Evolutionary conservation across 2,329 filamentous ascomycete genomes (phyloP).

Genomic region (Trichoderma sp.): DNA sequence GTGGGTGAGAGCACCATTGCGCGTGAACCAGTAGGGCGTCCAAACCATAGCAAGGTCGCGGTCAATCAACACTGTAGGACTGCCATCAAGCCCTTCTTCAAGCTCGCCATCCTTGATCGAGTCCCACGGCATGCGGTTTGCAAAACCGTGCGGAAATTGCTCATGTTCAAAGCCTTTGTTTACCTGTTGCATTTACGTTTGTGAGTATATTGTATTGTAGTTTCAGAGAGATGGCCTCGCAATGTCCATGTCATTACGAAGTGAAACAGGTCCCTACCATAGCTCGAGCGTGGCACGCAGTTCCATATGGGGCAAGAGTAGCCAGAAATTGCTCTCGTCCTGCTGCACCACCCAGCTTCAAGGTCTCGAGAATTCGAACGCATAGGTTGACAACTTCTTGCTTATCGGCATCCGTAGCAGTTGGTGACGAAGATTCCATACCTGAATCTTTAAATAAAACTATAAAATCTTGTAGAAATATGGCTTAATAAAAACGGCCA

Average conservation of each 20-base stretch:
- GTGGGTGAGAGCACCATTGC: not conserved
- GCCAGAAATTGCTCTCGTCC: not conserved
- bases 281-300: not conserved
- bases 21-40: not conserved
- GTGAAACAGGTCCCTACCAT: not conserved
- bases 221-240: not conserved
- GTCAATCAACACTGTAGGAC: not conserved
- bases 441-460: not conserved
- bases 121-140: not conserved
- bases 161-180: slow-evolving; percentile 3
- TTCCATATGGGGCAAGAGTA: not conserved
- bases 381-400: not conserved
- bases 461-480: not conserved
- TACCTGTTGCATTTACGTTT: not conserved
- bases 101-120: not conserved
- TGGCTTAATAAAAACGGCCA: not conserved
- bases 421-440: not conserved
- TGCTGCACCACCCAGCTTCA: not conserved
- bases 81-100: not conserved
- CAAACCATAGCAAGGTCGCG: not conserved
- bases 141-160: not conserved
- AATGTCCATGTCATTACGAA: not conserved
- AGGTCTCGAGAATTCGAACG: not conserved
- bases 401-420: not conserved
- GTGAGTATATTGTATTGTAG: not conserved